Evolutionary conservation across 2,329 filamentous ascomycete species (phyloP).

Genomic region (Pseudogymnoascus sp.): DNA sequence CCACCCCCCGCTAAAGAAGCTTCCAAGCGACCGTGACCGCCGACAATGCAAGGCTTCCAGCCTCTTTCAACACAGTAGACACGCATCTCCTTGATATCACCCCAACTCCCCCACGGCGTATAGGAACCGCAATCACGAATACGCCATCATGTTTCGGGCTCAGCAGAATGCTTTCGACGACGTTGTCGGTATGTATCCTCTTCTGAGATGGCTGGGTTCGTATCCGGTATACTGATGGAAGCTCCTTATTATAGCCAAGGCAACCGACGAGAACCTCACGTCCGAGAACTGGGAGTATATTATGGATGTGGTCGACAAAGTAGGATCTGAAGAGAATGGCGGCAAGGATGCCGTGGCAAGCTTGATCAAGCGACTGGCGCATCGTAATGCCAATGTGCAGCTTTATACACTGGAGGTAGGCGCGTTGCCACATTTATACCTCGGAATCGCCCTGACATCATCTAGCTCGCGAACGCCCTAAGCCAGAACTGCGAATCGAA

Average conservation of each 20-base stretch:
- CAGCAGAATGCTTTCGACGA: conserved; percentile 66
- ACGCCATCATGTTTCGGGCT: conserved; percentile 45
- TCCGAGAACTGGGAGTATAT: conserved; percentile 61
- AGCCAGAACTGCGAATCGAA: conserved; percentile 64
- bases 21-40: conserved; percentile 8
- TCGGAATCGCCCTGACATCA: not conserved
- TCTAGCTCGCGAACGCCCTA: conserved; percentile 60
- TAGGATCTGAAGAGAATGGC: conserved; percentile 35
- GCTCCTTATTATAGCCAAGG: conserved; percentile 68
- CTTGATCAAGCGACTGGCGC: conserved; percentile 66
- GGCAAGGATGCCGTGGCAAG: conserved; percentile 63
- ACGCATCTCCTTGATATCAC: conserved; percentile 5
- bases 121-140: not conserved
- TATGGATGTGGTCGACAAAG: conserved; percentile 38
- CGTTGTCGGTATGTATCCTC: conserved; percentile 50
- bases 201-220: not conserved
- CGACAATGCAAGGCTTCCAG: conserved; percentile 11
- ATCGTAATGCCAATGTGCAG: conserved; percentile 73
- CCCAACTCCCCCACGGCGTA: not conserved
- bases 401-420: conserved; percentile 62
- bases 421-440: not conserved
- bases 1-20: conserved; percentile 9
- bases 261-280: conserved; percentile 93
- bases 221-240: conserved; percentile 32
- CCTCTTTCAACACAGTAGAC: conserved; percentile 7